Evolutionary conservation across 345 rosid genomes (phyloP).

Genomic region (Citrus glauca): DNA sequence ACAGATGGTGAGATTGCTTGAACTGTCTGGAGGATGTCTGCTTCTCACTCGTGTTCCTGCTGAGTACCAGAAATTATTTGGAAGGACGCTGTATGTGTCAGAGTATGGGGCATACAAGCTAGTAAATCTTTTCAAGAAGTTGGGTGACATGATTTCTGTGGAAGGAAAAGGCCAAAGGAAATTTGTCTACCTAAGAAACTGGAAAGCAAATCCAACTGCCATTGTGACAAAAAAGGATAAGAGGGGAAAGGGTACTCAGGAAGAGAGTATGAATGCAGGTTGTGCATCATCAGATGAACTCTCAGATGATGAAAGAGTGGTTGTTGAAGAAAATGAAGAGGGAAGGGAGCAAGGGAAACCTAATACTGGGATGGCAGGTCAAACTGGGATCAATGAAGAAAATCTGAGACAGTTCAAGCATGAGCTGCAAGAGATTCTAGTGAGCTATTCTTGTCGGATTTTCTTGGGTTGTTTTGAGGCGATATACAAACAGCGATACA

Average conservation of each 20-base stretch:
- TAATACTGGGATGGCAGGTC: constrained; percentile 15
- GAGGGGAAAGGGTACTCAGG: constrained; percentile 45
- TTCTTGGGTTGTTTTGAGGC: constrained; percentile 74
- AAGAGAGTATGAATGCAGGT: constrained; percentile 30
- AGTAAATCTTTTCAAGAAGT: constrained; percentile 81
- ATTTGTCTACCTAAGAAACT: constrained; percentile 64
- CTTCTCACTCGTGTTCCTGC: constrained; percentile 70
- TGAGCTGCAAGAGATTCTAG: constrained; percentile 84
- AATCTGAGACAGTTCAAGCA: constrained; percentile 63
- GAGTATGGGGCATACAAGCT: constrained; percentile 79
- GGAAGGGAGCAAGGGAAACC: constrained; percentile 31
- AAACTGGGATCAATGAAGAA: constrained; percentile 23
- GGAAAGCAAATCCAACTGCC: constrained; percentile 45
- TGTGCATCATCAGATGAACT: constrained; percentile 66
- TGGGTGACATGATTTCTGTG: constrained; percentile 61
- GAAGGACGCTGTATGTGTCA: constrained; percentile 72
- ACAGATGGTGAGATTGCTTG: constrained; percentile 77
- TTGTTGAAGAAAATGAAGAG: constrained; percentile 36
- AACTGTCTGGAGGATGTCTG: constrained; percentile 79
- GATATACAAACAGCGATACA: constrained; percentile 78
- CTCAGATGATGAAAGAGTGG: constrained; percentile 61
- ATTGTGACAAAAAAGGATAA: constrained; percentile 50
- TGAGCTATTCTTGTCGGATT: constrained; percentile 74
- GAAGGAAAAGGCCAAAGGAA: constrained; percentile 75
- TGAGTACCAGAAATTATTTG: constrained; percentile 68